phyloP scores from a whole-genome alignment of 768 basidiomycete species.

The Suillus subaureus region DNA sequence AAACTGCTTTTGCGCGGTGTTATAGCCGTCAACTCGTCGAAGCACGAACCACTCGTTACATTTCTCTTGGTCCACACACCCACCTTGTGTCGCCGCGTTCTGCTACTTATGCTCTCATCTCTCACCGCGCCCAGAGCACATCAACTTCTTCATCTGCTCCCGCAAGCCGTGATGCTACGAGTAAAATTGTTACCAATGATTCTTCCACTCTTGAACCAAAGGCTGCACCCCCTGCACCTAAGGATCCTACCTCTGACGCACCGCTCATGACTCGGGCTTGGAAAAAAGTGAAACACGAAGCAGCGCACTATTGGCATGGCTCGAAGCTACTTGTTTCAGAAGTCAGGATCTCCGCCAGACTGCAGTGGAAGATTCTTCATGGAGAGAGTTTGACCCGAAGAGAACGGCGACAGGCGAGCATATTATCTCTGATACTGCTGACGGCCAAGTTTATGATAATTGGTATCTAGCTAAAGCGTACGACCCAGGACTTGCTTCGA shows the following conservation, averaged over 20 bases:
- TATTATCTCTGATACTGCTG: not conserved
- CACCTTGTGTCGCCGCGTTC: slow-evolving; percentile 20
- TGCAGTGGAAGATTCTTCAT: slow-evolving; percentile 91
- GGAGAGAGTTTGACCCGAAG: slow-evolving; percentile 90
- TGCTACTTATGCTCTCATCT: slow-evolving; percentile 18
- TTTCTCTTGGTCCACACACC: slow-evolving; percentile 20
- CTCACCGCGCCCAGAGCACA: slow-evolving; percentile 38
- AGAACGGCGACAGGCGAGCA: slow-evolving; percentile 84
- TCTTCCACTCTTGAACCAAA: slow-evolving; percentile 42
- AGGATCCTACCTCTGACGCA: slow-evolving; percentile 41
- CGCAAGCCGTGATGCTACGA: slow-evolving; percentile 11
- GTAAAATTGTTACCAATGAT: slow-evolving; percentile 12
- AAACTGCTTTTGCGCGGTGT: slow-evolving; percentile 44
- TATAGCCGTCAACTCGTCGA: slow-evolving; percentile 21
- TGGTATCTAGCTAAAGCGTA: slow-evolving; percentile 73
- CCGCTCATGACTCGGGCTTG: slow-evolving; percentile 68
- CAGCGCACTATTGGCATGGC: slow-evolving; percentile 95
- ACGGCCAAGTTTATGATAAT: slow-evolving; percentile 5
- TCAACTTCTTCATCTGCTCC: slow-evolving; percentile 27
- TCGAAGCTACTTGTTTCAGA: slow-evolving; percentile 93
- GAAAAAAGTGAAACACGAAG: slow-evolving; percentile 96
- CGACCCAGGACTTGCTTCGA: slow-evolving; percentile 89
- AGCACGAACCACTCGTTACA: slow-evolving; percentile 24
- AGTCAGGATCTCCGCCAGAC: slow-evolving; percentile 83
- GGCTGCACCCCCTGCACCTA: slow-evolving; percentile 49